Evolutionary conservation across 1,284 basidiomycete genomes (phyloP).

Genomic region (Pulchroboletus neoregius): DNA sequence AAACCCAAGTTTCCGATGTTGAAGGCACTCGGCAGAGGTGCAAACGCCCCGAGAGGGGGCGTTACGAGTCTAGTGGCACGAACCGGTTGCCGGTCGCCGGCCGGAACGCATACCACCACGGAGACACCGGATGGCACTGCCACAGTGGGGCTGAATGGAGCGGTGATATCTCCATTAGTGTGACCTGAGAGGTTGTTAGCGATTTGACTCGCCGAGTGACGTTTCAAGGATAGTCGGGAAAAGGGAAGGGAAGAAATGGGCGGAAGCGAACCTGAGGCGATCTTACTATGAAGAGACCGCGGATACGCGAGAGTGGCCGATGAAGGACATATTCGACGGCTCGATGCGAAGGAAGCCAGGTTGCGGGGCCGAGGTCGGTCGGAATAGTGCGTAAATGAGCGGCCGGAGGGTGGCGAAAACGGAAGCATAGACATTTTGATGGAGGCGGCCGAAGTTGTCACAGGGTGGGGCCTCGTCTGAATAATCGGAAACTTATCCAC

Average conservation of each 20-base stretch:
- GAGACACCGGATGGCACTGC: constrained; percentile 1
- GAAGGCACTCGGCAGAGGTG: no score
- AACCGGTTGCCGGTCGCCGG: background rate
- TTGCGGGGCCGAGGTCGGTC: constrained; percentile 25
- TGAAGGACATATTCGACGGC: constrained; percentile 21
- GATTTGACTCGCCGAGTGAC: constrained; percentile 7
- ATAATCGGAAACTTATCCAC: background rate
- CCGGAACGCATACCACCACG: background rate
- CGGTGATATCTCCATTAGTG: background rate
- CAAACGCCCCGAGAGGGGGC: no score
- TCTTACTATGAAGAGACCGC: background rate
- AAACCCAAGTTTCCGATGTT: no score
- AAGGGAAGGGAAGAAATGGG: background rate
- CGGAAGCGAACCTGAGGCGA: constrained; percentile 10
- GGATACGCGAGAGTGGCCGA: constrained; percentile 2
- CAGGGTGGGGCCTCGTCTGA: background rate
- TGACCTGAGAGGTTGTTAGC: no score
- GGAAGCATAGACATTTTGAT: constrained; percentile 22
- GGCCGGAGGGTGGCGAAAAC: constrained; percentile 3
- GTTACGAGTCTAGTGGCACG: no score
- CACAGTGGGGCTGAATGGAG: background rate
- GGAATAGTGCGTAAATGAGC: background rate
- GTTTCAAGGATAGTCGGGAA: constrained; percentile 19
- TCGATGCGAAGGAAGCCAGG: background rate
- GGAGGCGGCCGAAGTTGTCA: constrained; percentile 8